Percentiles rank a stretch among this genome's conserved stretches.
Conservation (phyloP, 2,329 filamentous ascomycete genomes). For the Arthrobotrys musiformis region DNA sequence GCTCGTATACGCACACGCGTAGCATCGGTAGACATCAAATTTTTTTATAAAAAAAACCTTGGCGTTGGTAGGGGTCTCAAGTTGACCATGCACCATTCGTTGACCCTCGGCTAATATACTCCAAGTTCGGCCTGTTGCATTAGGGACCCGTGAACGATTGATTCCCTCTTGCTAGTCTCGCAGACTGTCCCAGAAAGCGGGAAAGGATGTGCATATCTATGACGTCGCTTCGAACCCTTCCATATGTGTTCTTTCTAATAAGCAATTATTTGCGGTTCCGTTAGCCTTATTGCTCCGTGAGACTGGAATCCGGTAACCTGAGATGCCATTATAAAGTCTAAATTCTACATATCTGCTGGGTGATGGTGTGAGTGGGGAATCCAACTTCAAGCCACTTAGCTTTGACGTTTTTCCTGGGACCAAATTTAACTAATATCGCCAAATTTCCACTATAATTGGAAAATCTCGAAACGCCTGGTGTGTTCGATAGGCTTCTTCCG, state of each 20-base stretch:
- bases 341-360: background rate
- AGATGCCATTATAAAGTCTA: slow-evolving; percentile 18
- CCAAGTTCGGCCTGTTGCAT: slow-evolving; percentile 14
- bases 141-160: slow-evolving; percentile 1
- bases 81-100: background rate
- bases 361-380: slow-evolving; percentile 14
- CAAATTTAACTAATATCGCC: slow-evolving; percentile 5
- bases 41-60: slow-evolving; percentile 13
- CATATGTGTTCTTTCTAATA: slow-evolving; percentile 19
- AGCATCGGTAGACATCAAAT: background rate
- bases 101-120: slow-evolving; percentile 31
- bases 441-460: slow-evolving; percentile 19
- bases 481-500: slow-evolving; percentile 14
- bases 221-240: slow-evolving; percentile 46
- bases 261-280: slow-evolving; percentile 32
- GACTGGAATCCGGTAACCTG: slow-evolving; percentile 9
- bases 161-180: slow-evolving; percentile 7
- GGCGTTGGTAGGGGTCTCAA: slow-evolving; percentile 1
- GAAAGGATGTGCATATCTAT: slow-evolving; percentile 32
- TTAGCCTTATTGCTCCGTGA: background rate
- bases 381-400: slow-evolving; percentile 11
- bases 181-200: slow-evolving; percentile 34
- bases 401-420: background rate
- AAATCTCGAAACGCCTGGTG: background rate
- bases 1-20: background rate